A percentile compares a stretch with the other conserved stretches of the same genome.
These are phyloP conservation scores for Lophiostoma macrostomum DNA, from an alignment of 495 filamentous ascomycete genomes.

Conservation along the genomic window DNA sequence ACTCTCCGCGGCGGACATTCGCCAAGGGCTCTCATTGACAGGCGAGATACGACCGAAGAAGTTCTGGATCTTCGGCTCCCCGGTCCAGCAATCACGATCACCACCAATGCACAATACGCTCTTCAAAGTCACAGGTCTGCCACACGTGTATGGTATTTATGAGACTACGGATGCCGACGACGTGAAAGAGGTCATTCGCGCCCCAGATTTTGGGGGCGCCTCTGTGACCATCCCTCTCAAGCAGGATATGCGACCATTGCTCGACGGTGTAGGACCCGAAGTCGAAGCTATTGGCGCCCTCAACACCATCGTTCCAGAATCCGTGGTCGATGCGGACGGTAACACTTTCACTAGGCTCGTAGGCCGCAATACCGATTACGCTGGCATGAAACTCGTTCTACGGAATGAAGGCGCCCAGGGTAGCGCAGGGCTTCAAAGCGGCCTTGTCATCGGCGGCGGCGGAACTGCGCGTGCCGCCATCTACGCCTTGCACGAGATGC, in stretches of 20 bases:
- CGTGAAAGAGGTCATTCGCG: constrained; percentile 63
- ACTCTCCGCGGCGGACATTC: constrained; percentile 86
- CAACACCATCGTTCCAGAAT: constrained; percentile 77
- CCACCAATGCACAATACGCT: constrained; percentile 87
- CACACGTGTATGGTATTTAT: constrained; percentile 76
- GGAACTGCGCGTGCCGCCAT: constrained; percentile 91
- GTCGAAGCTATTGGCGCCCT: constrained; percentile 86
- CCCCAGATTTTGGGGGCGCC: constrained; percentile 79
- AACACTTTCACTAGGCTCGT: constrained; percentile 50
- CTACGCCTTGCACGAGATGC: constrained; percentile 80
- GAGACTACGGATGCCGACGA: constrained; percentile 66
- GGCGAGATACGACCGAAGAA: constrained; percentile 74
- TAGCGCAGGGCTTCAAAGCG: constrained; percentile 46
- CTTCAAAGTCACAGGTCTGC: constrained; percentile 74
- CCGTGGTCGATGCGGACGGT: constrained; percentile 38
- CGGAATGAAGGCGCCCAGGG: constrained; percentile 61
- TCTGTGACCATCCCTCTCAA: constrained; percentile 97
- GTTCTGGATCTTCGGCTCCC: constrained; percentile 85
- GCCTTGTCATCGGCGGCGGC: constrained; percentile 81
- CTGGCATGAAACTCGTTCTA: constrained; percentile 83
- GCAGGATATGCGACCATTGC: constrained; percentile 74
- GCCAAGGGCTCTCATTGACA: constrained; percentile 68
- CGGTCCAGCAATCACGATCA: constrained; percentile 74
- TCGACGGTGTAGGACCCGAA: constrained; percentile 76
- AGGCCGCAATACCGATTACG: constrained; percentile 96